Evolutionary conservation across 2,329 filamentous ascomycete species (phyloP).

Genomic region (Aureobasidium sp.): DNA sequence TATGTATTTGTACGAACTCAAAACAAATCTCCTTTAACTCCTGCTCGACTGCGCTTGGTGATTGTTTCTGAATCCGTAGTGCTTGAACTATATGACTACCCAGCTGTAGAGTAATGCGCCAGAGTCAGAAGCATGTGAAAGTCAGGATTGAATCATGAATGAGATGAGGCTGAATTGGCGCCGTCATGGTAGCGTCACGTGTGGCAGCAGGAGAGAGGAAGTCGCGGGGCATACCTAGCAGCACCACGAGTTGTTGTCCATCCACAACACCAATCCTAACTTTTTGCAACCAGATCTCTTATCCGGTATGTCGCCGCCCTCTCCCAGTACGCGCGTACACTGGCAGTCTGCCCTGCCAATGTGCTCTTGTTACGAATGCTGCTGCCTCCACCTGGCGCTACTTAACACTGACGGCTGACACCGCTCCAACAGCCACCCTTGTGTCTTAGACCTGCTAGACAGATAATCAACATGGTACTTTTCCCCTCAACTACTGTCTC

Average conservation of each 20-base stretch:
- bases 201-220: not conserved
- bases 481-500: not conserved
- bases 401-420: conserved; percentile 5
- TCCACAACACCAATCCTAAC: not conserved
- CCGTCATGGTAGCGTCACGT: not conserved
- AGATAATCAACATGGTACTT: conserved; percentile 8
- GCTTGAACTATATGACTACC: too few species aligned
- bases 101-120: too few species aligned
- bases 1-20: not conserved
- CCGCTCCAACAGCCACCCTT: conserved; percentile 2
- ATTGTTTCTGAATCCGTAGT: too few species aligned
- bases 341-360: not conserved
- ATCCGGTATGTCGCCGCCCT: not conserved
- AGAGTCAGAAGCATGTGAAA: too few species aligned
- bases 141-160: not conserved
- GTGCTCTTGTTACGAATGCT: not conserved
- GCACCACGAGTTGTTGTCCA: not conserved
- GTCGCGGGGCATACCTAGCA: not conserved
- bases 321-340: not conserved
- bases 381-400: conserved; percentile 4
- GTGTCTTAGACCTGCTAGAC: conserved; percentile 5
- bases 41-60: too few species aligned
- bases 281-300: not conserved
- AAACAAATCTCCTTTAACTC: too few species aligned
- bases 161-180: not conserved